A percentile compares a stretch with the other conserved stretches of the same genome.
Evolutionary conservation across 306 rosid species (phyloP).

Genomic region (Adenanthera pavonina): DNA sequence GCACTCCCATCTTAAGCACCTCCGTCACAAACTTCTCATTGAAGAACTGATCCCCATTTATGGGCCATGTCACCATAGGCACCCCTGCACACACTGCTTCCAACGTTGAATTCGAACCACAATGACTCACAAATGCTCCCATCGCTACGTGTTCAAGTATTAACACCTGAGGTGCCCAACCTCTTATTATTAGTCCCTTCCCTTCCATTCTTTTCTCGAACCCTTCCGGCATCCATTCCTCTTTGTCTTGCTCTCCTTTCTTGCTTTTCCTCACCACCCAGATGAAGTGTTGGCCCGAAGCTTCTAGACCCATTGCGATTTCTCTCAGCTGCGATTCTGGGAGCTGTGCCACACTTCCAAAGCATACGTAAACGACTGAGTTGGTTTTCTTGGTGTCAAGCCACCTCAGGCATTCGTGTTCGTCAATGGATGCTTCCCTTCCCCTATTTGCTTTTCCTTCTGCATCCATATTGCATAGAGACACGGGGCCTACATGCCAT

Average conservation of each 20-base stretch:
- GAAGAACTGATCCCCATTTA: neutral
- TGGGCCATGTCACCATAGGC: slow-evolving; percentile 5
- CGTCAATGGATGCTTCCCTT: slow-evolving; percentile 5
- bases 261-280: slow-evolving; percentile 50
- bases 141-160: slow-evolving; percentile 48
- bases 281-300: slow-evolving; percentile 49
- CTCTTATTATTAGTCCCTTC: slow-evolving; percentile 50
- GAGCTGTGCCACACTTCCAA: slow-evolving; percentile 47
- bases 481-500: slow-evolving; percentile 75
- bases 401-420: slow-evolving; percentile 45
- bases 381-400: slow-evolving; percentile 39
- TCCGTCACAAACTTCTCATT: neutral
- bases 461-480: slow-evolving; percentile 4
- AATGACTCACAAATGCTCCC: slow-evolving; percentile 37
- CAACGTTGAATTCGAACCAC: slow-evolving; percentile 59
- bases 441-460: slow-evolving; percentile 23
- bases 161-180: slow-evolving; percentile 55
- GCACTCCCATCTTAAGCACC: neutral
- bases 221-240: slow-evolving; percentile 41
- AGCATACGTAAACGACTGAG: slow-evolving; percentile 62
- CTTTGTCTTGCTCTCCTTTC: neutral
- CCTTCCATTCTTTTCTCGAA: slow-evolving; percentile 54
- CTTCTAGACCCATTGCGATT: slow-evolving; percentile 64
- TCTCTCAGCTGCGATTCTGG: slow-evolving; percentile 54
- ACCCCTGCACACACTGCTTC: neutral